Conservation (phyloP, 2,329 filamentous ascomycete species). For the Mollisiaceae sp. region DNA sequence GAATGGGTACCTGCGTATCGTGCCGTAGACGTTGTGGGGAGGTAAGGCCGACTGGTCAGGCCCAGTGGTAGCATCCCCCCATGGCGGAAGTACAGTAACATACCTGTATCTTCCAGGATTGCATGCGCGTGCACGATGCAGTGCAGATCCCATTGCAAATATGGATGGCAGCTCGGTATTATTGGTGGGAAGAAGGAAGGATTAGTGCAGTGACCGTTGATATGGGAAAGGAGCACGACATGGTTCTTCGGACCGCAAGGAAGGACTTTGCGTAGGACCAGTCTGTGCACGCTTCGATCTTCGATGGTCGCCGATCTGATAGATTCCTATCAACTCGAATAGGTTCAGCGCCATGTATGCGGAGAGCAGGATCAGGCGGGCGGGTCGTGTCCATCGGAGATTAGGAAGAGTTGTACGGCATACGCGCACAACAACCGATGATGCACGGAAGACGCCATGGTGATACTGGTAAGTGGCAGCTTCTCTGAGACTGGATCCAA, state of each 20-base stretch:
- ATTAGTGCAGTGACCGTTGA: background rate
- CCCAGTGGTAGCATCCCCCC: background rate
- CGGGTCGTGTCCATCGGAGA: background rate
- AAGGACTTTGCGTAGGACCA: background rate
- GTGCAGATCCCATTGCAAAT: background rate
- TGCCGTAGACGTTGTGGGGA: background rate
- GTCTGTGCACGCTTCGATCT: constrained; percentile 3
- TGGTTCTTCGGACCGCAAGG: background rate
- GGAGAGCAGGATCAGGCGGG: background rate
- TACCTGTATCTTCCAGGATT: background rate
- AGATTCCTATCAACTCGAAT: background rate
- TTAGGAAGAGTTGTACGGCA: background rate
- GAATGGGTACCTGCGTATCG: constrained; percentile 1
- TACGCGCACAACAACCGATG: background rate
- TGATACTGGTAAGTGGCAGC: background rate
- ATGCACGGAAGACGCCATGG: background rate
- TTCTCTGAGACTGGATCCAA: background rate
- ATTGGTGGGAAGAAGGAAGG: background rate
- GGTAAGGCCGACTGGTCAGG: background rate
- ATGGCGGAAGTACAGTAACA: background rate
- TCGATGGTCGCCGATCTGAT: background rate
- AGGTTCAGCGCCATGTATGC: background rate
- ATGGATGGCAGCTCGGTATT: background rate
- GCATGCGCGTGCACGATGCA: background rate
- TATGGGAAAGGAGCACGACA: background rate